Base-by-base conservation (phyloP, 345 rosid species). In the Isatis tinctoria region DNA sequence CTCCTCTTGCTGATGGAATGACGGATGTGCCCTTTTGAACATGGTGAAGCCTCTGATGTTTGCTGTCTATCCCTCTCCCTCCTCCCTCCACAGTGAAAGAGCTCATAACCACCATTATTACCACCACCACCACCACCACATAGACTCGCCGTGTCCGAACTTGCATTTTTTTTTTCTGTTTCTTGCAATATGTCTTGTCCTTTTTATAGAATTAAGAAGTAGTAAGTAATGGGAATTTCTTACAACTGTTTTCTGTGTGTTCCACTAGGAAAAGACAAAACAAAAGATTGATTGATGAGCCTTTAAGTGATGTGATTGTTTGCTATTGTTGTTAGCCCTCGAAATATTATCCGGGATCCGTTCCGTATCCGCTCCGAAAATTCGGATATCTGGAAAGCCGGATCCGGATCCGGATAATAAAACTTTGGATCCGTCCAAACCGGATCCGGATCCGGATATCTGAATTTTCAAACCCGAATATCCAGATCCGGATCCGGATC, bases 261-360 rank as follows among this genome's bases (percentile, higher is more conserved):
- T 67, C 74, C 79, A 69, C 65, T 69, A 26, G 27, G 53, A 63
- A 69, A 69, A 63, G 79, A 68, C 63, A 44, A 43, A 75, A 64
- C 49, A 44, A 43, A 75, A 76, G 51, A 69, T 70, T 76, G 66
- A 63, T 70, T 64, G 75, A 27, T 63, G 51, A 56, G 60, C 5
- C 65, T 63, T 61, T 63, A 27, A 45, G 39, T 70, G 70, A 45
- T 56, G 66, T 75, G 68, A 30, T 52, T 52, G 27, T 30, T 53
- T 39, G 44, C 52, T 52, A 39, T 30, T 68, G 20, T 62, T 69
- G 65, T n/a, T n/a, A n/a, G n/a, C n/a, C n/a, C n/a, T n/a, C n/a
- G n/a, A n/a, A n/a, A n/a, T n/a, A n/a, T n/a, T n/a, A n/a, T n/a
- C n/a, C n/a, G n/a, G n/a, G n/a, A n/a, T n/a, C n/a, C n/a, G n/a